phyloP scores from a whole-genome alignment of 208 protist genomes.

The Trypanosoma avium region DNA sequence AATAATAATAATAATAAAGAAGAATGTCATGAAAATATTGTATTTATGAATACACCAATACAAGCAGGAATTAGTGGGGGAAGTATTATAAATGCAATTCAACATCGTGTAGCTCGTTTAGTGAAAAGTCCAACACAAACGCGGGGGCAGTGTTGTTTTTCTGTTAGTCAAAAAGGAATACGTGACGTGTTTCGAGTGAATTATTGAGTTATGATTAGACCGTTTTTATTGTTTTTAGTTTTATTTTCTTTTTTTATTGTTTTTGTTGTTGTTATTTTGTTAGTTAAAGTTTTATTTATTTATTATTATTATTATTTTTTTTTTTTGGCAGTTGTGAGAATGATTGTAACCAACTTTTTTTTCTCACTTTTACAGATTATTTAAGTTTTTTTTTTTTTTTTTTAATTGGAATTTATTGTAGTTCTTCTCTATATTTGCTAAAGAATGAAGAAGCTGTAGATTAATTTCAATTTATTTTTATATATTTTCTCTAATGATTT shows the following conservation, averaged over 20 bases:
- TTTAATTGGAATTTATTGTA: too few relatives aligned
- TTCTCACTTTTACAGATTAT: too few relatives aligned
- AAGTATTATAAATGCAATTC: slow-evolving; percentile 22
- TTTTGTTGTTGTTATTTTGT: too few relatives aligned
- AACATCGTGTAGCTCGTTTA: slow-evolving; percentile 76
- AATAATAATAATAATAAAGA: not conserved
- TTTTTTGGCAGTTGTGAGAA: too few relatives aligned
- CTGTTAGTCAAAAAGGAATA: slow-evolving; percentile 62
- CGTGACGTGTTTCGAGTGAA: slow-evolving; percentile 42
- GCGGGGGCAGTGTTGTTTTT: slow-evolving; percentile 63
- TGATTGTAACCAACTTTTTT: too few relatives aligned
- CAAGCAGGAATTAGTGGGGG: not conserved
- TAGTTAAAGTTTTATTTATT: too few relatives aligned
- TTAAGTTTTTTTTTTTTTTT: too few relatives aligned
- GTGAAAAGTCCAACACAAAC: slow-evolving; percentile 41
- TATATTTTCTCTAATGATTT: slow-evolving; percentile 5
- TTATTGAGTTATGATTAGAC: not conserved
- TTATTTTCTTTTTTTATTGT: slow-evolving; percentile 13
- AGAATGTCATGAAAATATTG: slow-evolving; percentile 23
- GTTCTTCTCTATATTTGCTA: too few relatives aligned
- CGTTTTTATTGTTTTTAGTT: not conserved
- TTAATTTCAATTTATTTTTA: too few relatives aligned
- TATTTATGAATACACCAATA: slow-evolving; percentile 4
- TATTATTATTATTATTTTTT: too few relatives aligned
- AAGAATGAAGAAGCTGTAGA: too few relatives aligned